Evolutionary conservation across 768 basidiomycete species (phyloP).

Genomic region (Naganishia vaughanmartiniae): DNA sequence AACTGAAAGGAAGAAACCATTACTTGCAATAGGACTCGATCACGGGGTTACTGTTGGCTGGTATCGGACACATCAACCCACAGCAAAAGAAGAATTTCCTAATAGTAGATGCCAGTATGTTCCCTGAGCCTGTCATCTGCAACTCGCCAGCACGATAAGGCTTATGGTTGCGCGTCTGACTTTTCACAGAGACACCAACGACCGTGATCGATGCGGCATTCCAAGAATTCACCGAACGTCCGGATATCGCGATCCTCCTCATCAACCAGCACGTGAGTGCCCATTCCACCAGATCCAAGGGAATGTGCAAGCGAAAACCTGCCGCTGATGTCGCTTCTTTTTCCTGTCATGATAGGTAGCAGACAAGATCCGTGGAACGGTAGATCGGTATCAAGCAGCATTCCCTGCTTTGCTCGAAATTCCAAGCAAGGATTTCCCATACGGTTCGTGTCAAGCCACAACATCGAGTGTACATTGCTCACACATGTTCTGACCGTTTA

Average conservation of each 20-base stretch:
- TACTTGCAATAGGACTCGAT: constrained; percentile 74
- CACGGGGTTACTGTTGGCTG: constrained; percentile 90
- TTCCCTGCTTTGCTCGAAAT: constrained; percentile 97
- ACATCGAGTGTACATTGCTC: neutral
- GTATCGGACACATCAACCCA: constrained; percentile 85
- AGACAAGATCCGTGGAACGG: constrained; percentile 90
- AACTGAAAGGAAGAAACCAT: neutral
- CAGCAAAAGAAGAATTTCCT: constrained; percentile 97
- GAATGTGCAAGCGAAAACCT: neutral
- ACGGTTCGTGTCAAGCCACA: constrained; percentile 64
- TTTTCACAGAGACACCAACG: constrained; percentile 75
- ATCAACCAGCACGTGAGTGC: constrained; percentile 93
- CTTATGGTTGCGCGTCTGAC: neutral
- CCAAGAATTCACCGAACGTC: constrained; percentile 88
- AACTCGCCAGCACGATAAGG: too few species aligned
- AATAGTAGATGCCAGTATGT: constrained; percentile 85
- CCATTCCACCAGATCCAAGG: neutral
- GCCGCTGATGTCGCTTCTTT: neutral
- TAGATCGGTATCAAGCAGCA: constrained; percentile 91
- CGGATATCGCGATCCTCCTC: constrained; percentile 90
- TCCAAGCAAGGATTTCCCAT: constrained; percentile 96
- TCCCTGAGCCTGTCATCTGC: neutral
- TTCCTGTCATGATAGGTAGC: constrained; percentile 65
- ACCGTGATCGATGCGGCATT: constrained; percentile 87
- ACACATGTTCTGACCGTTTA: neutral